A percentile compares a stretch with the other conserved stretches of the same genome.
These are phyloP conservation scores for Tylopilus balloui DNA, from an alignment of 768 basidiomycete species.

Conservation along the genomic window DNA sequence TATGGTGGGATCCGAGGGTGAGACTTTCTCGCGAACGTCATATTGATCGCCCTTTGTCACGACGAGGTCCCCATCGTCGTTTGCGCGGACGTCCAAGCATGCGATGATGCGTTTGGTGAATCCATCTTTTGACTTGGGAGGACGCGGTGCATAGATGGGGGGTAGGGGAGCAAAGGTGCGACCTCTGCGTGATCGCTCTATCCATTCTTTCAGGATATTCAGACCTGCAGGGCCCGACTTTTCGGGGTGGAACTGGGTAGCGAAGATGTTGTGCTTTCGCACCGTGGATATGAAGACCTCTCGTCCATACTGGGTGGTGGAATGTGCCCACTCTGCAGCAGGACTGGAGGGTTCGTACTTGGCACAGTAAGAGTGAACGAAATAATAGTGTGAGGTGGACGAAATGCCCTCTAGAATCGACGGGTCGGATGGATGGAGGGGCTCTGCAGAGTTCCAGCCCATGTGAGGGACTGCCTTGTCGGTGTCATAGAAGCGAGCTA, in stretches of 20 bases:
- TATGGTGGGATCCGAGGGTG: conserved; percentile 22
- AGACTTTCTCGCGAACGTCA: conserved; percentile 83
- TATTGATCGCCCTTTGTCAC: conserved; percentile 99
- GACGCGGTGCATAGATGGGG: conserved; percentile 28
- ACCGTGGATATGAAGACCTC: conserved; percentile 88
- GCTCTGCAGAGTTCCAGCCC: conserved; percentile 86
- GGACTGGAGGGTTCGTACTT: conserved; percentile 60
- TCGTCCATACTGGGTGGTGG: conserved; percentile 89
- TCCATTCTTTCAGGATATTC: conserved; percentile 74
- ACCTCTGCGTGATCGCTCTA: conserved; percentile 48
- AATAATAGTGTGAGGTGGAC: conserved; percentile 78
- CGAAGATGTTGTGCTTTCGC: conserved; percentile 81
- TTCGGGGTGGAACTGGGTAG: conserved; percentile 96
- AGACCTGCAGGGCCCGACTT: conserved; percentile 91
- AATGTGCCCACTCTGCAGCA: conserved; percentile 73
- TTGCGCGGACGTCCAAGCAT: conserved; percentile 95
- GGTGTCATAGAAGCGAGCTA: conserved; percentile 62
- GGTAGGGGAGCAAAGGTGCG: conserved; percentile 33
- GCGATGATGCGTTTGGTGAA: conserved; percentile 95
- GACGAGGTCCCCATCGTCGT: conserved; percentile 93
- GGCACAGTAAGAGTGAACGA: conserved; percentile 93
- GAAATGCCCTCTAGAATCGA: conserved; percentile 45
- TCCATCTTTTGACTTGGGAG: conserved; percentile 49
- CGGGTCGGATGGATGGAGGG: conserved; percentile 41
- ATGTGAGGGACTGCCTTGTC: conserved; percentile 96